Evolutionary conservation across 2,329 filamentous ascomycete genomes (phyloP), one percentile per base, ranked within the genome.

Genomic region (Penicillium sumatraense): DNA sequence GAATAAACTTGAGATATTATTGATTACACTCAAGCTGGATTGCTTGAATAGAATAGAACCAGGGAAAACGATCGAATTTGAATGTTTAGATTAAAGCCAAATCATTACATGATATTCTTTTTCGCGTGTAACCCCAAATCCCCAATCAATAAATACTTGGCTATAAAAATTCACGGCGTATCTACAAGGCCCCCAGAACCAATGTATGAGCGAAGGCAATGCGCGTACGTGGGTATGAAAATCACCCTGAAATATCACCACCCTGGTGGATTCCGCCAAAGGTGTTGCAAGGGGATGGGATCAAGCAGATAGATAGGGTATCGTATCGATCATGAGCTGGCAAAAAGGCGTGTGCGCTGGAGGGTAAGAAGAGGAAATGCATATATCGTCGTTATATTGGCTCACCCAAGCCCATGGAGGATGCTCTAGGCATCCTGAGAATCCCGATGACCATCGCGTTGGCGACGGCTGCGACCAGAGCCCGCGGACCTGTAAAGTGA

Each of bases 401-500:
- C 47, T 62, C 57, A 51, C 49, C 41, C 51, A 57, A 49, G 56
- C 16, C 46, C 51, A 48, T 49, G 61, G 58, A 56, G 60, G 51
- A 45, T 31, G 24, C 62, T 59, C 61, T 62, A 69, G 42, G 61
- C 60, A 38, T 72, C 70, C 46, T 58, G 60, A 51, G 62, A 44
- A 26, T 61, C 42, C 26, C 42, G 26, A 5, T 24, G 53, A 3
- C 49, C 24, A 53, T 74, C 71, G 40, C 66, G 64, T 31, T 66
- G 66, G 41, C 71, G 72, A 58, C 72, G 72, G 51, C 56, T 60
- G 59, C 66, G 74, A 38, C 72, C 67, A 49, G 72, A 65, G 29
- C 75, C 75, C 52, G 74, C 72, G 40, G 75, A 75, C 73, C 75
- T 78, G 44, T 5, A 16, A 13, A 11, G 35, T 35, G 8, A 16